Evolutionary conservation across 139 green algal species (phyloP).

Genomic region (Tetraselmis striata): DNA sequence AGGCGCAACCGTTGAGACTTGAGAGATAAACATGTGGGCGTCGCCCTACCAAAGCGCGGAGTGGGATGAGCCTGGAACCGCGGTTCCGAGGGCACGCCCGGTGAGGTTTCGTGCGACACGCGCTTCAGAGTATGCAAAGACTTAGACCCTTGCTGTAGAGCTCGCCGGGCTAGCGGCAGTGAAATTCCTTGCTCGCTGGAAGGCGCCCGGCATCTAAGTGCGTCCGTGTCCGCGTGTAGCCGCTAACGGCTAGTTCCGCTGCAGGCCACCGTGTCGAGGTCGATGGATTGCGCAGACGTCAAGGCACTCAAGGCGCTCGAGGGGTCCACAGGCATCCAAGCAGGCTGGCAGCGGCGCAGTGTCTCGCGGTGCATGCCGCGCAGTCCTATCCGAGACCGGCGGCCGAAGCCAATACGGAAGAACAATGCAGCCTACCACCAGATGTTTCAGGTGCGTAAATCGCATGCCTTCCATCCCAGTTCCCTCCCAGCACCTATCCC

Average conservation of each 20-base stretch:
- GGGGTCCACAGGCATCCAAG: not conserved
- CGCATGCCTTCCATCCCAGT: not conserved
- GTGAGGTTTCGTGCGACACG: not conserved
- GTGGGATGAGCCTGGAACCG: not conserved
- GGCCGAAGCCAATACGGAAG: not conserved
- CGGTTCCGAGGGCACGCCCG: not conserved
- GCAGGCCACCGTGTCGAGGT: not conserved
- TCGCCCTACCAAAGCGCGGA: not conserved
- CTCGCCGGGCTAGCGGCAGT: no score
- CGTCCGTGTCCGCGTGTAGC: not conserved
- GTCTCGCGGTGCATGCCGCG: not conserved
- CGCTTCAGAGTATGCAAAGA: no score
- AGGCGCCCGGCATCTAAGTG: no score
- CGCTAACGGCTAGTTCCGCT: not conserved
- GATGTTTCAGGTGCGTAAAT: not conserved
- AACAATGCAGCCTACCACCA: not conserved
- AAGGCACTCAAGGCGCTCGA: not conserved
- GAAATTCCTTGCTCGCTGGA: no score
- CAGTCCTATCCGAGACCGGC: not conserved
- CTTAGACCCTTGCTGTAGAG: no score
- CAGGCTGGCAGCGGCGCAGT: not conserved
- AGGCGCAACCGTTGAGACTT: no score
- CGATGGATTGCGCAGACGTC: not conserved
- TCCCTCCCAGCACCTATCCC: not conserved
- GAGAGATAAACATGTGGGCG: not conserved